Base-by-base conservation (phyloP, 148 eudicot genomes). In the Salicornia ramosissima region DNA sequence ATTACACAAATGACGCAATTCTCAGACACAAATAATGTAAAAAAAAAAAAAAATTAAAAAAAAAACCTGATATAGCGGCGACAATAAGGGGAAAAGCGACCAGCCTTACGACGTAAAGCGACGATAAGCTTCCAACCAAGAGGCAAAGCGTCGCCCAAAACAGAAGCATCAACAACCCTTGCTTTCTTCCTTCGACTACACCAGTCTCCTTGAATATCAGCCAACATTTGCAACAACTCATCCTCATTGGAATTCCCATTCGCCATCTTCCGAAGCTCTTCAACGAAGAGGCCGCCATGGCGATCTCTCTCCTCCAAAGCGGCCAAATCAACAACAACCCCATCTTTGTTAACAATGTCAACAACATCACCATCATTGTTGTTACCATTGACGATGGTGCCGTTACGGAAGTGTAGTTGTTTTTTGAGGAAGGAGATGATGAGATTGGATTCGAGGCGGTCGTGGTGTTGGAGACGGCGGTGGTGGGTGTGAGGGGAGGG, bases 81-180 rank as follows among this genome's bases (percentile, higher is more conserved):
- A 70, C 95, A 88, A 69, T 75, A 83, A 19, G 88, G 67, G 13
- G 75, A 81, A 28, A 70, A 81, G 0, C 64, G 77, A 25, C 84
- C 83, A 15, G 71, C 80, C 15, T 77, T 80, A 49, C 87, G 77
- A 65, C 81, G 77, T 0, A 88, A 62, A 33, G 80, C 83, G 25
- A 88, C 78, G 64, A 86, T 68, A 33, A 86, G 68, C 76, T 83
- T 86, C 95, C 95, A 88, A 18, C 86, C 95, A n/a, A 80, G 43
- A 10, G 88, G 88, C 65, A 85, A 69, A 45, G 79, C 78, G 40
- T 82, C 86, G 4, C 84, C 82, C 24, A 85, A 71, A 34, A 73
- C 76, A 19, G 79, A 65, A 12, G 88, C 86, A 4, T 74, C 78
- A 2, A 85, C 76, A 29, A 85, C 57, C 55, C 76, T 82, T 42